These are phyloP conservation scores for Daldinia childiae DNA, from an alignment of 495 filamentous ascomycete species.

Conservation along the genomic window DNA sequence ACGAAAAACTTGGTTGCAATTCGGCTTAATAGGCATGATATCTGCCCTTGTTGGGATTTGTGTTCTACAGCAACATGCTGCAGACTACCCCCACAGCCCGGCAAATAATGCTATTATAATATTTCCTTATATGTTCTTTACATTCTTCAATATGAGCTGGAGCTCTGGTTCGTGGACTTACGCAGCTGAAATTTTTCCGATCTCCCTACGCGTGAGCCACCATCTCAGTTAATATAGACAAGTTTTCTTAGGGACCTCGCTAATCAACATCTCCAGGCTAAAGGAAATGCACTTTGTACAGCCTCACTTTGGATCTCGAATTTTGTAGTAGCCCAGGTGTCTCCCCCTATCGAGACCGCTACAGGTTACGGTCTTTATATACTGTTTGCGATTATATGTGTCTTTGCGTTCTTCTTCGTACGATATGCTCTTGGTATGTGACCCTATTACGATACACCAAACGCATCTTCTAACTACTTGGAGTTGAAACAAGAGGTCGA, in stretches of 20 bases:
- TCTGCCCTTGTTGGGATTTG: conserved; percentile 40
- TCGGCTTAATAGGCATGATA: conserved; percentile 44
- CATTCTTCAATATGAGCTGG: conserved; percentile 47
- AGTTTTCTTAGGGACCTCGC: not conserved
- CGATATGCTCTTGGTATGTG: conserved; percentile 38
- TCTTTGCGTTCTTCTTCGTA: conserved; percentile 44
- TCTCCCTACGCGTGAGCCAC: conserved; percentile 26
- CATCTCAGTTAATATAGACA: not conserved
- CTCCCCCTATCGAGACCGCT: conserved; percentile 42
- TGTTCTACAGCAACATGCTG: conserved; percentile 41
- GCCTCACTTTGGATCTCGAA: conserved; percentile 46
- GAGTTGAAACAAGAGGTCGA: conserved; percentile 31
- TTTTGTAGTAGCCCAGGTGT: conserved; percentile 43
- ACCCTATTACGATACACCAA: not conserved
- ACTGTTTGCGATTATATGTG: conserved; percentile 40
- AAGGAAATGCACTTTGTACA: conserved; percentile 45
- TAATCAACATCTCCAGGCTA: conserved; percentile 31
- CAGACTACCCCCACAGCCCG: conserved; percentile 37
- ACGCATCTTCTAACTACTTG: conserved; percentile 8
- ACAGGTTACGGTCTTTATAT: conserved; percentile 45
- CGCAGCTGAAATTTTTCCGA: conserved; percentile 45
- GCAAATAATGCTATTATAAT: conserved; percentile 41
- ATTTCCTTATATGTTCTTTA: conserved; percentile 45
- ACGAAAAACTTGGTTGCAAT: conserved; percentile 44
- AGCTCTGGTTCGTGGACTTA: conserved; percentile 44